Evolutionary conservation across 2,329 filamentous ascomycete genomes (phyloP).

Genomic region (Ploettnerulaceae sp.): DNA sequence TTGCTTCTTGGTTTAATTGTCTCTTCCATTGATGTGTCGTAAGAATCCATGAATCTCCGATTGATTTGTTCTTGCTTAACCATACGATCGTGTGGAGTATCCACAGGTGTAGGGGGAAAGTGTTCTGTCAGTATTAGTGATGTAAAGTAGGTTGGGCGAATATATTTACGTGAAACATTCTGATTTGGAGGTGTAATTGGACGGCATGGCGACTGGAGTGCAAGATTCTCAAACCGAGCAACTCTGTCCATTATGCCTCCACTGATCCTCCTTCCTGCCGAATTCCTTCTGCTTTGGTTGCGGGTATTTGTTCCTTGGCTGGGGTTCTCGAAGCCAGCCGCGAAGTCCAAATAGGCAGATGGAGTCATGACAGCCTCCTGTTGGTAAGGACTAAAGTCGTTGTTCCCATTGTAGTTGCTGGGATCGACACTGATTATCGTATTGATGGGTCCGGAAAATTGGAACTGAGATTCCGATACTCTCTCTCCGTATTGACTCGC

Average conservation of each 20-base stretch:
- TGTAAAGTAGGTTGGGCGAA: not conserved
- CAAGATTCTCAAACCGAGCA: conserved; percentile 53
- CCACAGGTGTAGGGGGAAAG: conserved; percentile 62
- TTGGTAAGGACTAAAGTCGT: conserved; percentile 32
- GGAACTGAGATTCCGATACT: conserved; percentile 21
- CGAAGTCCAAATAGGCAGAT: conserved; percentile 32
- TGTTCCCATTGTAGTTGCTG: conserved; percentile 28
- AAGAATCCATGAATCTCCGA: conserved; percentile 54
- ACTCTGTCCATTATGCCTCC: conserved; percentile 58
- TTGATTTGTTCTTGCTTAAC: conserved; percentile 31
- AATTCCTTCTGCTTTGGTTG: conserved; percentile 30
- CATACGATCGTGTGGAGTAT: conserved; percentile 51
- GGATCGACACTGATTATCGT: conserved; percentile 35
- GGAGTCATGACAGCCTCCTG: conserved; percentile 27
- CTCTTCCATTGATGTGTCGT: conserved; percentile 63
- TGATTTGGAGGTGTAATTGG: conserved; percentile 60
- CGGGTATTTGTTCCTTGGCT: conserved; percentile 22
- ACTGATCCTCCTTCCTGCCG: conserved; percentile 48
- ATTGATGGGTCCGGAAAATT: conserved; percentile 43
- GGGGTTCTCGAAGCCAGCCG: conserved; percentile 25
- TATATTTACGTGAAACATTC: conserved; percentile 51
- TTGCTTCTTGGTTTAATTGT: conserved; percentile 54
- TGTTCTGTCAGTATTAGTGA: conserved; percentile 44
- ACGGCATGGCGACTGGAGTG: conserved; percentile 40
- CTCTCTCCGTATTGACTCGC: conserved; percentile 31